Evolutionary conservation across 2,329 filamentous ascomycete species (phyloP), one percentile per base, ranked within the genome.

Genomic region (Aspergillus terreus): DNA sequence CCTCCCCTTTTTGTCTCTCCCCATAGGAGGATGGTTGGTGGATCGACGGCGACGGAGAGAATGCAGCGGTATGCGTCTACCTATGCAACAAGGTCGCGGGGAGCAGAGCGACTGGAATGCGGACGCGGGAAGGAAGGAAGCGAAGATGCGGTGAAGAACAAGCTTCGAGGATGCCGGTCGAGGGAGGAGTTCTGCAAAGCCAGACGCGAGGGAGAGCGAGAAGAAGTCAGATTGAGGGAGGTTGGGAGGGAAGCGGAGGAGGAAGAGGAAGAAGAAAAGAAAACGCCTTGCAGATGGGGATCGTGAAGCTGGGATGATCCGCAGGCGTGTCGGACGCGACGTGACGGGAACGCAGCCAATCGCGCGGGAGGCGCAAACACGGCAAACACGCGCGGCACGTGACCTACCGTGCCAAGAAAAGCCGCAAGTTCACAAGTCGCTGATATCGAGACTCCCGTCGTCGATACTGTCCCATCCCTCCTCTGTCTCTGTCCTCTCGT

Each of bases 271-370:
- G 50, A 46, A 58, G 57, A 57, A 63, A 56, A 47, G 56, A 53
- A 53, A 58, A 63, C 59, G 57, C 66, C 65, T 69, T 69, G 63
- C 65, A 65, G 67, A 49, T 49, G 50, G 46, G 43, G 52, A 43
- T 47, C 52, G 50, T 62, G 63, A 63, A 65, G 65, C 62, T 64
- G 54, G 51, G 59, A 59, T 55, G 65, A 67, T 65, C 65, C 56
- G 58, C 58, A 62, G 61, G 62, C 66, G 67, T 67, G 65, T 64
- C 44, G 27, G 57, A 71, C 70, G 69, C 69, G 70, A 71, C 69
- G 68, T 68, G 66, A 67, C 63, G 59, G 46, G 10, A 30, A 30
- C 27, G 32, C 53, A 64, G 62, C 67, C 66, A 69, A 69, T 68
- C 68, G 66, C 65, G 63, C 52, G 53, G 55, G 44, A 58, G 51